phyloP scores from a whole-genome alignment of 352 stramenopile genomes.

The Globisporangium heterothallicum region DNA sequence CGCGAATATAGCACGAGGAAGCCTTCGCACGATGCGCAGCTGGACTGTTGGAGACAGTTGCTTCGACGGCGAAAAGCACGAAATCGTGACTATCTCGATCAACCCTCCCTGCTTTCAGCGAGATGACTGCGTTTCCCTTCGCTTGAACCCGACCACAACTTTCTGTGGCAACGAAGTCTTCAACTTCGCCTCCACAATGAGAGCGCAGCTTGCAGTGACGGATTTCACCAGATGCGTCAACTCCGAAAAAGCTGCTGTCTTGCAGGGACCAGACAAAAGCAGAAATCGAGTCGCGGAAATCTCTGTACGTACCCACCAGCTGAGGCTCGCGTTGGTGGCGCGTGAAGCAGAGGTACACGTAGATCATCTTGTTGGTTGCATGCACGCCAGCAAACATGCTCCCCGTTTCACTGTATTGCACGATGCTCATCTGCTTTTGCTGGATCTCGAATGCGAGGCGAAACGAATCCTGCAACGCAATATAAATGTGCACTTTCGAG shows the following conservation, averaged over 20 bases:
- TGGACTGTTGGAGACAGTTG: not conserved
- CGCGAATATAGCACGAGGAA: slow-evolving; percentile 25
- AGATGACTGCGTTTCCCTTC: slow-evolving; percentile 18
- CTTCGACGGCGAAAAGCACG: slow-evolving; percentile 48
- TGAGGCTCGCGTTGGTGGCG: slow-evolving; percentile 42
- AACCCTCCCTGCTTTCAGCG: slow-evolving; percentile 23
- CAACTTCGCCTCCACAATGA: slow-evolving; percentile 31
- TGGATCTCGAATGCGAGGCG: slow-evolving; percentile 56
- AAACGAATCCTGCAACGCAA: slow-evolving; percentile 55
- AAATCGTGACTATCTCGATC: slow-evolving; percentile 47
- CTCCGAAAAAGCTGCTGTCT: slow-evolving; percentile 47
- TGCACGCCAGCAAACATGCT: slow-evolving; percentile 42
- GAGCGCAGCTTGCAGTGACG: slow-evolving; percentile 34
- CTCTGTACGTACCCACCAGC: slow-evolving; percentile 36
- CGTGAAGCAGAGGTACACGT: slow-evolving; percentile 43
- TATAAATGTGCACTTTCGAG: slow-evolving; percentile 55
- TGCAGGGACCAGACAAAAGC: slow-evolving; percentile 38
- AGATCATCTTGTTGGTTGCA: slow-evolving; percentile 31
- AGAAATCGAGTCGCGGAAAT: slow-evolving; percentile 35
- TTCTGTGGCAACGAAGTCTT: slow-evolving; percentile 33
- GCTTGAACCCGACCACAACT: slow-evolving; percentile 19
- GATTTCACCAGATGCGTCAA: slow-evolving; percentile 25
- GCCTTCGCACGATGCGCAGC: not conserved
- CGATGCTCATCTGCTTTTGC: slow-evolving; percentile 53
- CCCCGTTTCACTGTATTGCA: slow-evolving; percentile 58